Evolutionary conservation across 2,329 filamentous ascomycete species (phyloP).

Genomic region (Pseudogymnoascus pannorum): DNA sequence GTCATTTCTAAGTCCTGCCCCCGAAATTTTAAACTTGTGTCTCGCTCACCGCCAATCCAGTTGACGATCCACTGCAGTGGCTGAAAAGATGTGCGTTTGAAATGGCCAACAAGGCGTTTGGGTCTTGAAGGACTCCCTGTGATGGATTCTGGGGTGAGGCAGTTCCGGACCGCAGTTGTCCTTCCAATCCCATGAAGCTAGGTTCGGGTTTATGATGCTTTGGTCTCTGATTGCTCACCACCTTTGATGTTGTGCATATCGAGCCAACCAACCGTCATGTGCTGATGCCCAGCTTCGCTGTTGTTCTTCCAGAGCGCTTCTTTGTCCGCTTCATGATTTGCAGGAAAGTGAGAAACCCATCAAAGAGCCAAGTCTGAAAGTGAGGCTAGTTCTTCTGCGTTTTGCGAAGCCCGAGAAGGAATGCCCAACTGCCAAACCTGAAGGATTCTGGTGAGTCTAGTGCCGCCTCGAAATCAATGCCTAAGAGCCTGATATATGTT

Average conservation of each 20-base stretch:
- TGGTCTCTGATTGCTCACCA: not conserved
- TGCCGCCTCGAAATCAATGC: not conserved
- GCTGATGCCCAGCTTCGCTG: not conserved
- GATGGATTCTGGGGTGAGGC: not conserved
- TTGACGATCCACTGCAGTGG: not conserved
- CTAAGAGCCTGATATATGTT: not conserved
- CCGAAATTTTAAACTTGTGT: not conserved
- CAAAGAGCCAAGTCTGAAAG: not conserved
- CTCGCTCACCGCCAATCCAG: not conserved
- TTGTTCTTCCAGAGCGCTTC: too few species aligned
- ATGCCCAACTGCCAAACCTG: not conserved
- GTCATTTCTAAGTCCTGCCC: not conserved
- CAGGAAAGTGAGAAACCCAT: not conserved
- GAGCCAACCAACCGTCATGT: not conserved
- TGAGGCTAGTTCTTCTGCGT: not conserved
- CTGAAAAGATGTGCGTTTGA: not conserved
- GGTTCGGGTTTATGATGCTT: not conserved
- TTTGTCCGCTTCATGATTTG: too few species aligned
- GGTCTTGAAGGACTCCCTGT: not conserved
- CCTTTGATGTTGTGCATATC: not conserved
- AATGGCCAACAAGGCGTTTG: not conserved
- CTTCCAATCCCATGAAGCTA: not conserved
- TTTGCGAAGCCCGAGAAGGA: not conserved
- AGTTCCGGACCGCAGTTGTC: not conserved
- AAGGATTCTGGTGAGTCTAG: too few species aligned